A percentile compares a stretch with the other conserved stretches of the same genome.
Evolutionary conservation across 176 grass and related monocot species (phyloP).

Genomic region (Triticum dicoccoides): DNA sequence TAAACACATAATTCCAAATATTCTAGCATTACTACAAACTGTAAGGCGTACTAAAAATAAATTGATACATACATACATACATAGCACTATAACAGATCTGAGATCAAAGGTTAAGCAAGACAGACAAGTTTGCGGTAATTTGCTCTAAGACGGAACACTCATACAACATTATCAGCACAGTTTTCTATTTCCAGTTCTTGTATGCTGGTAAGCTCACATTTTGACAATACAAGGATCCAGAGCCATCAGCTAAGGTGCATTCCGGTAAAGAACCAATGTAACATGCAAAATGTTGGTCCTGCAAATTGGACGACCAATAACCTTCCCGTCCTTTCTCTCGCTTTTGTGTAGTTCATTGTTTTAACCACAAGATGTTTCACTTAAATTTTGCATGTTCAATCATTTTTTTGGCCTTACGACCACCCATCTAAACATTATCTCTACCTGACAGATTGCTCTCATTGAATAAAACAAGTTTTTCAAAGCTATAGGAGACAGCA

Average conservation of each 20-base stretch:
- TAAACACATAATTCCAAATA: background rate
- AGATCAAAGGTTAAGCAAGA: background rate
- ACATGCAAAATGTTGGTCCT: conserved; percentile 16
- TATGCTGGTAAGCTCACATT: background rate
- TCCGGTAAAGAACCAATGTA: background rate
- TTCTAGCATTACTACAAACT: background rate
- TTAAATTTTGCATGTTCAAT: background rate
- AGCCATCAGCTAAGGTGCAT: background rate
- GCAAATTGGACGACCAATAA: background rate
- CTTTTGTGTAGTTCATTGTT: background rate
- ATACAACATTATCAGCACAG: conserved; percentile 2
- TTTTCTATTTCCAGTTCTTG: background rate
- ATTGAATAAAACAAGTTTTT: background rate
- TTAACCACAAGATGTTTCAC: background rate
- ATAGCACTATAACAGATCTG: background rate
- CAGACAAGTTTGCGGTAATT: background rate
- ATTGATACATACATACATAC: background rate
- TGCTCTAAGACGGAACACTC: background rate
- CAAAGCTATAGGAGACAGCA: background rate
- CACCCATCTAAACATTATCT: background rate
- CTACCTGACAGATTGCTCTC: background rate
- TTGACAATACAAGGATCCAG: background rate
- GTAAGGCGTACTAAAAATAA: background rate
- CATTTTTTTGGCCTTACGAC: background rate
- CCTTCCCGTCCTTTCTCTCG: background rate